Evolutionary conservation across 192 early-diverging fungal species (phyloP).

Genomic region (Diversispora eburnea): DNA sequence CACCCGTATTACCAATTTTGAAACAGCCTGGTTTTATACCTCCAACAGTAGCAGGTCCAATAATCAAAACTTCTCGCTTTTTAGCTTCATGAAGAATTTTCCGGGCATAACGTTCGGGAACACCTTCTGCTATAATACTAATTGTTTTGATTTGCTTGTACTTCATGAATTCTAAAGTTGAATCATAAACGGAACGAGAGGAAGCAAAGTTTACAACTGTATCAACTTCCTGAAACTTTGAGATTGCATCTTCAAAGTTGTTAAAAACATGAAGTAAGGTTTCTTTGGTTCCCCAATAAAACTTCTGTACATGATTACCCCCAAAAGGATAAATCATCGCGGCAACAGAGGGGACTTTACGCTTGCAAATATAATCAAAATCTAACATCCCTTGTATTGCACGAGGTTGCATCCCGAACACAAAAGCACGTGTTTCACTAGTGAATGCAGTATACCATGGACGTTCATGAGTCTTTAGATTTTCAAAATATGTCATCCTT

Average conservation of each 20-base stretch:
- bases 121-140: constrained; percentile 98
- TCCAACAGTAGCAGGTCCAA: constrained; percentile 98
- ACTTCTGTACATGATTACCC: constrained; percentile 98
- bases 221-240: constrained; percentile 88
- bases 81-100: constrained; percentile 84
- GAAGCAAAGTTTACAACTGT: constrained; percentile 98
- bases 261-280: constrained; percentile 93
- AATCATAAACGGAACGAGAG: constrained; percentile 90
- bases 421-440: constrained; percentile 79
- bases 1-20: constrained; percentile 99
- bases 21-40: constrained; percentile 99
- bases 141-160: constrained; percentile 86
- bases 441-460: constrained; percentile 66
- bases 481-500: constrained; percentile 60
- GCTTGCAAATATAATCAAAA: constrained; percentile 99
- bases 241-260: constrained; percentile 75
- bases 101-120: constrained; percentile 94
- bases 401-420: constrained; percentile 99
- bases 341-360: constrained; percentile 85
- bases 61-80: constrained; percentile 76
- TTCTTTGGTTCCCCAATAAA: constrained; percentile 99
- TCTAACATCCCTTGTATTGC: constrained; percentile 99
- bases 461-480: constrained; percentile 27
- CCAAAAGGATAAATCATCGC: constrained; percentile 99
- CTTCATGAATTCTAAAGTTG: constrained; percentile 84